These are phyloP conservation scores for Paxillus involutus DNA, from an alignment of 768 basidiomycete species.

Conservation along the genomic window DNA sequence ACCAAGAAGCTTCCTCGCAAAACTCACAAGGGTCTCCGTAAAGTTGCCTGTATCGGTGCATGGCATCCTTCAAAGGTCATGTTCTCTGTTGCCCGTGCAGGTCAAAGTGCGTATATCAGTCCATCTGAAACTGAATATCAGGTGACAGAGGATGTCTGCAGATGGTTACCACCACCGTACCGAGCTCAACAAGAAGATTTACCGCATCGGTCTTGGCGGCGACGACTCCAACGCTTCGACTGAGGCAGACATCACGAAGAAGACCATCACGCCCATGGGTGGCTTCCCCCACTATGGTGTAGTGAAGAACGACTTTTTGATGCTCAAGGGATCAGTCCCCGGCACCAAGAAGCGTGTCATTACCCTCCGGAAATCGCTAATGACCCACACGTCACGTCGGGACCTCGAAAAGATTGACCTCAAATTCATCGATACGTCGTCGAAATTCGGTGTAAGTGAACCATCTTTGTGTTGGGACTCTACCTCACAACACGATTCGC, in stretches of 20 bases:
- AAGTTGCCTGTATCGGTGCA: conserved; percentile 98
- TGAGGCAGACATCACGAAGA: conserved; percentile 91
- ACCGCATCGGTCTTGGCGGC: conserved; percentile 82
- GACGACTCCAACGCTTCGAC: conserved; percentile 89
- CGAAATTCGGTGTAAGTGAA: conserved; percentile 87
- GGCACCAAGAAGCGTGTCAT: conserved; percentile 98
- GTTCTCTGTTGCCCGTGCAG: conserved; percentile 99
- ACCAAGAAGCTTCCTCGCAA: conserved; percentile 98
- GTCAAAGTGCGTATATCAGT: conserved; percentile 78
- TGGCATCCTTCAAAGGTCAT: conserved; percentile 99
- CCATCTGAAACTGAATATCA: background rate
- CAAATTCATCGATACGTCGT: conserved; percentile 99
- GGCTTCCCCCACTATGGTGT: conserved; percentile 99
- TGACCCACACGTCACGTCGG: conserved; percentile 93
- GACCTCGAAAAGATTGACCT: conserved; percentile 97
- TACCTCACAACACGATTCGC: conserved; percentile 3
- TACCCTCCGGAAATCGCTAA: conserved; percentile 95
- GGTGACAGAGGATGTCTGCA: conserved; percentile 29
- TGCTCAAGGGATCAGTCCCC: conserved; percentile 94
- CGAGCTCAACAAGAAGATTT: conserved; percentile 98
- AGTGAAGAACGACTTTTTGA: conserved; percentile 97
- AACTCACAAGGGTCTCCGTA: conserved; percentile 99
- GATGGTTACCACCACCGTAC: conserved; percentile 97
- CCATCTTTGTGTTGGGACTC: background rate
- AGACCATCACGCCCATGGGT: conserved; percentile 94